A percentile compares a stretch with the other conserved stretches of the same genome.
Conservation (phyloP, 78 protist species). For the Salpingoeca rosetta region DNA sequence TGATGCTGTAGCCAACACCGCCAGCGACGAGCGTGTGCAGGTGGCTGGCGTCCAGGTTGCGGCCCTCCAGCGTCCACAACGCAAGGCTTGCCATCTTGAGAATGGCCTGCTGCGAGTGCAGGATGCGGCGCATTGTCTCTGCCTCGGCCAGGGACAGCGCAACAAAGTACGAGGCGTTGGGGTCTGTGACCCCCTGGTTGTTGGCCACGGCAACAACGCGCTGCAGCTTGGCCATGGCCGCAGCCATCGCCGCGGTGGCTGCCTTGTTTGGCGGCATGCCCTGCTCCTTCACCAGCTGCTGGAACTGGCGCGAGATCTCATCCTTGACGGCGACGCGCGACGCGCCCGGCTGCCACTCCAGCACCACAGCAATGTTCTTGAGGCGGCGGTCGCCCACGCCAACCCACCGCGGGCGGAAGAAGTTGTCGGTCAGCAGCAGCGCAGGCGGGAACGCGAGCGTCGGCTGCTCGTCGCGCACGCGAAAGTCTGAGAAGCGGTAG, state of each 20-base stretch:
- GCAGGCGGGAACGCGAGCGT: slow-evolving; percentile 22
- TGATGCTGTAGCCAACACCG: too few relatives aligned
- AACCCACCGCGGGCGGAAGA: slow-evolving; percentile 43
- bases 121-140: slow-evolving; percentile 35
- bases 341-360: slow-evolving; percentile 34
- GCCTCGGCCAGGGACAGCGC: slow-evolving; percentile 57
- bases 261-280: neutral
- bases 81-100: neutral
- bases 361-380: slow-evolving; percentile 26
- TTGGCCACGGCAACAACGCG: too few relatives aligned
- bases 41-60: neutral
- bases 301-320: neutral
- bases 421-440: slow-evolving; percentile 37
- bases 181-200: too few relatives aligned
- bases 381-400: slow-evolving; percentile 42
- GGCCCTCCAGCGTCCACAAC: neutral
- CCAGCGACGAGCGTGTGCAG: too few relatives aligned
- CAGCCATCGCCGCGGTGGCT: neutral
- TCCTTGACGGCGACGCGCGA: too few relatives aligned
- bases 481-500: slow-evolving; percentile 14
- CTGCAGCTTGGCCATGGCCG: neutral
- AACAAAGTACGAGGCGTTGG: neutral
- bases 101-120: slow-evolving; percentile 19
- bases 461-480: neutral
- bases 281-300: neutral